Evolutionary conservation across 176 grass and related monocot genomes (phyloP), one percentile per base, ranked within the genome.

Genomic region (Pharus latifolius): DNA sequence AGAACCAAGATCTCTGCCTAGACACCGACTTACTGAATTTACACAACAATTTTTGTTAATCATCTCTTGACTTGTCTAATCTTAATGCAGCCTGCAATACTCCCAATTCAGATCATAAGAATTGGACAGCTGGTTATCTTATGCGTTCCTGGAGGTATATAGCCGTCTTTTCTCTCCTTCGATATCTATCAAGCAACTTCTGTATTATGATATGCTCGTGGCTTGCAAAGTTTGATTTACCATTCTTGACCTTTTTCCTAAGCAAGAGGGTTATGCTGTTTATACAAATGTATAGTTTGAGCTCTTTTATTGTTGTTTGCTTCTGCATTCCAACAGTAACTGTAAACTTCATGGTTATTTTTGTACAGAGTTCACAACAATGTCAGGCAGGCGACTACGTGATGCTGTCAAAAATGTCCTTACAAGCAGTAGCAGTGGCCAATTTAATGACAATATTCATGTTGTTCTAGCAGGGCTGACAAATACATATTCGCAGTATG

Each of bases 101-200:
- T 98, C 67, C 94, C 94, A 73, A 69, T 98, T 70, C 94, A 93
- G 72, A 93, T 98, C 46, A 70, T 98, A 63, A 91, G 87, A 78
- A 76, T 98, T 33, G 89, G 94, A 18, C 94, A 93, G 49, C 50
- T 93, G 53, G 84, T 93, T 65, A 93, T 98, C 73, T 88, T 98
- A 11, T 90, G 80, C 78, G 95, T 98, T 33, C 95, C 95, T 79
- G 95, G 95, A 93, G 95, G 95, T 98, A 93, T 66, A 38, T 79
- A 56, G 6, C 19, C 65, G 41, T 17, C 70, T 79, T 16, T 2
- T 63, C 24, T 26, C 45, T 67, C 57, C 16, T 77, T 77, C 24
- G 18, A 73, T 32, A 58, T 37, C 56, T 52, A 18, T 16, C 34
- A 65, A 65, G 24, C 52, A 49, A 67, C 58, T 44, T 10, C 52